These are phyloP conservation scores for Leucosporidium yakuticum DNA, from an alignment of 768 basidiomycete species.

Conservation along the genomic window DNA sequence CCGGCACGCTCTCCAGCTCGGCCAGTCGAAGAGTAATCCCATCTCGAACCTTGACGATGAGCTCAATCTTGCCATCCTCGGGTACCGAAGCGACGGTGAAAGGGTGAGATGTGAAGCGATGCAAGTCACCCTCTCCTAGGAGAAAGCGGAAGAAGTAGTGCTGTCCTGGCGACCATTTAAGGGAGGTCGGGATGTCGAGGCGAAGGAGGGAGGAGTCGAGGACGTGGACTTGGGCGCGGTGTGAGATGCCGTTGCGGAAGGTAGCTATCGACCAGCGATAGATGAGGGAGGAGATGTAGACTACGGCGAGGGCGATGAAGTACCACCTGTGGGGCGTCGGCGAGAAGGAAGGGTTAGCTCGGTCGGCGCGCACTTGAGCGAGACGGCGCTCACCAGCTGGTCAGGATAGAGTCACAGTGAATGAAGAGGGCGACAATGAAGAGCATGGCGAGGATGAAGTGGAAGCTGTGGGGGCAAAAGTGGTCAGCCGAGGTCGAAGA, in stretches of 20 bases:
- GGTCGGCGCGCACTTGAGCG: conserved; percentile 33
- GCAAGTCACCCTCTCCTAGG: not conserved
- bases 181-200: conserved; percentile 15
- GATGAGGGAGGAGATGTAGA: conserved; percentile 15
- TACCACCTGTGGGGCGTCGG: not conserved
- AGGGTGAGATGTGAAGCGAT: conserved; percentile 15
- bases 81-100: conserved; percentile 28
- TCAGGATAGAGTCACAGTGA: conserved; percentile 28
- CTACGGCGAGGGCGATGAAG: conserved; percentile 5
- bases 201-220: conserved; percentile 21
- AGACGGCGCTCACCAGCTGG: conserved; percentile 3
- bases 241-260: conserved; percentile 21
- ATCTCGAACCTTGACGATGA: conserved; percentile 8
- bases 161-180: conserved; percentile 28
- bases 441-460: conserved; percentile 14
- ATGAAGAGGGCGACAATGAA: conserved; percentile 36
- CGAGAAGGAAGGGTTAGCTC: too few species aligned
- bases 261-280: conserved; percentile 24
- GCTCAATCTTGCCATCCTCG: conserved; percentile 7
- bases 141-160: conserved; percentile 35
- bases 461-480: not conserved
- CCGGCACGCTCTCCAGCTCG: conserved; percentile 4
- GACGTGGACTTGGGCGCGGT: conserved; percentile 16
- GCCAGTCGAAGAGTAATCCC: not conserved
- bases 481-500: not conserved